Base-by-base conservation (phyloP, 306 rosid genomes). In the Quercus parvula region DNA sequence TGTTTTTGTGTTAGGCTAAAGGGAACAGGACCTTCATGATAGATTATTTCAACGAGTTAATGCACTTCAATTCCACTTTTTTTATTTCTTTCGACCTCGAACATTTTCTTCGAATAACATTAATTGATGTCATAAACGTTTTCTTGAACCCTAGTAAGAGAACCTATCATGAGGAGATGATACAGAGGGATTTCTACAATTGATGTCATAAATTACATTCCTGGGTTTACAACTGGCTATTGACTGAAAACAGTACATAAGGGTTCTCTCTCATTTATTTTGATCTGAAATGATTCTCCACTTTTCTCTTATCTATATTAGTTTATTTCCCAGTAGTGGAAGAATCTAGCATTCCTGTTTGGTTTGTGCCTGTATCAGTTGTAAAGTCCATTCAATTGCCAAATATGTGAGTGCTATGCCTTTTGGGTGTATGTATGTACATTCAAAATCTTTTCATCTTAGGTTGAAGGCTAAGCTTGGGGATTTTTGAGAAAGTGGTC, bases 351-450 rank as follows among this genome's bases (percentile, higher is more conserved):
- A 15, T 96, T 72, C 75, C 41, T 17, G 44, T 81, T 58, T 74
- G 99, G 93, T 85, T 98, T 96, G 56, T 96, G 98, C 80, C 97
- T 27, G 96, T 94, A 15, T 92, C 97, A 2, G 97, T 92, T 83
- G 84, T 84, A 76, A 94, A 92, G 86, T 89, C 98, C 41, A 84
- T 54, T 85, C 89, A 20, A 84, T 94, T 86, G 88, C 44, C 78
- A 79, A 92, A 83, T 82, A 92, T 89, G 97, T 94, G 91, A 94
- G 97, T 91, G 84, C 78, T 61, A 30, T 77, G 77, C 81, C 72
- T 58, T 66, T 31, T 78, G 49, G 55, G 30, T 83, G 56, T 44
- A 25, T 75, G n/a, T 61, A 76, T 56, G 44, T 30, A 35, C 41
- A 35, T 70, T 41, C 73, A 70, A 63, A 5, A 56, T 41, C 13